These are phyloP conservation scores for Monosporozyma unispora DNA, from an alignment of 805 yeast species.

Conservation along the genomic window DNA sequence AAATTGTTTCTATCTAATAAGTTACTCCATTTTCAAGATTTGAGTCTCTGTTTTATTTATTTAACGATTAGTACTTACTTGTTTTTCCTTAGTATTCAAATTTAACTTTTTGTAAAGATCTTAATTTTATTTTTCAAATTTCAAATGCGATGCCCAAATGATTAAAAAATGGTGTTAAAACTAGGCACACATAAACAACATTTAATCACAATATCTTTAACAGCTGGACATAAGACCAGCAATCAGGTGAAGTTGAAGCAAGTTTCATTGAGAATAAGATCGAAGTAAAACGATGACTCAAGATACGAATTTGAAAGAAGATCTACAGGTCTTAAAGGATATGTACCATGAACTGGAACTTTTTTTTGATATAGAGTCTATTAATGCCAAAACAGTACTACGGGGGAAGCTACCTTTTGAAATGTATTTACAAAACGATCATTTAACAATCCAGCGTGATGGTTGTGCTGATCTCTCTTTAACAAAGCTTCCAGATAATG, in stretches of 20 bases:
- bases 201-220: background rate
- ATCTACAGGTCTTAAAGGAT: slow-evolving; percentile 18
- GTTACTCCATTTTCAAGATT: background rate
- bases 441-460: slow-evolving; percentile 9
- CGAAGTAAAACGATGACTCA: slow-evolving; percentile 2
- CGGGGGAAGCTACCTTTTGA: slow-evolving; percentile 14
- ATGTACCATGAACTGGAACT: slow-evolving; percentile 27
- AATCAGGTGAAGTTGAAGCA: background rate
- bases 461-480: slow-evolving; percentile 6
- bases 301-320: slow-evolving; percentile 12
- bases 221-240: background rate
- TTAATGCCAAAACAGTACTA: slow-evolving; percentile 1
- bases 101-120: background rate
- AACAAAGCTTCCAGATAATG: slow-evolving; percentile 9
- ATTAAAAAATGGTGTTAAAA: background rate
- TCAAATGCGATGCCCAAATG: background rate
- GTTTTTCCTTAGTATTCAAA: background rate
- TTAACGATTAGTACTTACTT: background rate
- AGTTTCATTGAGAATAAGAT: background rate
- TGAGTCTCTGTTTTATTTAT: background rate
- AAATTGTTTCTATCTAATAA: background rate
- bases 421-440: slow-evolving; percentile 8
- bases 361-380: background rate
- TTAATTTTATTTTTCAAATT: background rate
- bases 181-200: background rate